These are phyloP conservation scores for Populus tremula DNA, from an alignment of 345 rosid species.

Conservation along the genomic window DNA sequence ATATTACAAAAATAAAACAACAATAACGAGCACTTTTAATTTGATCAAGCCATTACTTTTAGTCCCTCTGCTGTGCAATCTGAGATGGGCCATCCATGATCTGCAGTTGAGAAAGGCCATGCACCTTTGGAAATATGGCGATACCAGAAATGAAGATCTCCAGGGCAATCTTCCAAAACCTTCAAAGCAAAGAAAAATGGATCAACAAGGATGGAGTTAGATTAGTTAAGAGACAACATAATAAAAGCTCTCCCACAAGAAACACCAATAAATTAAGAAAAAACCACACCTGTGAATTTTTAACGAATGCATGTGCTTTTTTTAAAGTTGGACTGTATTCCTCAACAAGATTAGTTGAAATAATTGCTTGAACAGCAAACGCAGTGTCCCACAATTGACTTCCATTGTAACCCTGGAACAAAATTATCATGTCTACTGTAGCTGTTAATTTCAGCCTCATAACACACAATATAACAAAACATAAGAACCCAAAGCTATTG, in stretches of 20 bases:
- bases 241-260: background rate
- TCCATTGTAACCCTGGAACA: constrained; percentile 89
- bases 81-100: constrained; percentile 98
- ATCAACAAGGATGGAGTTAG: constrained; percentile 1
- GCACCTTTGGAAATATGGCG: constrained; percentile 99
- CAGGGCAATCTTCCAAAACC: constrained; percentile 84
- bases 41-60: constrained; percentile 48
- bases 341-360: constrained; percentile 63
- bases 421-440: constrained; percentile 13
- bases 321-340: constrained; percentile 64
- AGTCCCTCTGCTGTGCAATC: constrained; percentile 95
- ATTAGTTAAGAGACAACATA: background rate
- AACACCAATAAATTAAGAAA: background rate
- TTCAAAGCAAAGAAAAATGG: constrained; percentile 30
- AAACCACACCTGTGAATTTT: constrained; percentile 70
- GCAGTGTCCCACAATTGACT: constrained; percentile 95
- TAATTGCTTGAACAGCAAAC: constrained; percentile 82
- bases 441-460: constrained; percentile 8
- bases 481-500: constrained; percentile 4
- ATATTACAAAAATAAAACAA: constrained; percentile 15
- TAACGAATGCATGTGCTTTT: constrained; percentile 64
- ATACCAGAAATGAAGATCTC: constrained; percentile 75
- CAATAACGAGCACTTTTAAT: background rate
- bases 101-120: constrained; percentile 96
- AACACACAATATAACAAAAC: background rate